Percentiles rank a stretch among this genome's conserved stretches.
Evolutionary conservation across 2,329 filamentous ascomycete species (phyloP).

Genomic region (Bimuria novae-zelandiae): DNA sequence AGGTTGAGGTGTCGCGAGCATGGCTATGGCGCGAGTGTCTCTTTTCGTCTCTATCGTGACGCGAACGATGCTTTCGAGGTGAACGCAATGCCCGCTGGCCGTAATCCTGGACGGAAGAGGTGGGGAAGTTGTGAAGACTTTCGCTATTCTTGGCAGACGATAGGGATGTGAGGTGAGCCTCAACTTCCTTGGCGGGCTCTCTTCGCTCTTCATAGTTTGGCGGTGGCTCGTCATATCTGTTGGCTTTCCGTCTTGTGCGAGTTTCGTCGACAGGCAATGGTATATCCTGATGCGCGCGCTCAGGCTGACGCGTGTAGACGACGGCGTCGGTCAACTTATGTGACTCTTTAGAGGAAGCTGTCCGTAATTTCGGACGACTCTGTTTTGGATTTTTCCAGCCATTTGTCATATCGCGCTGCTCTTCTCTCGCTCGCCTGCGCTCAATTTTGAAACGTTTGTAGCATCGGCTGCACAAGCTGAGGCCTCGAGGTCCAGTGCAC

Average conservation of each 20-base stretch:
- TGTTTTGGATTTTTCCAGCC: slow-evolving; percentile 16
- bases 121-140: slow-evolving; percentile 10
- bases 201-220: slow-evolving; percentile 2
- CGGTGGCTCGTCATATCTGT: slow-evolving; percentile 4
- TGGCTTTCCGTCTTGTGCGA: slow-evolving; percentile 5
- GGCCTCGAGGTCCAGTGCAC: slow-evolving; percentile 14
- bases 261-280: background rate
- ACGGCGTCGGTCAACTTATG: background rate
- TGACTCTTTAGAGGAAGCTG: background rate
- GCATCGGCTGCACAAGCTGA: slow-evolving; percentile 15
- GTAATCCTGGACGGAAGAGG: slow-evolving; percentile 9
- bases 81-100: slow-evolving; percentile 6
- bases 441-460: slow-evolving; percentile 21
- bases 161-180: slow-evolving; percentile 4
- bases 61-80: slow-evolving; percentile 15
- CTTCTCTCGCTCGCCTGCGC: slow-evolving; percentile 17
- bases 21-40: slow-evolving; percentile 5
- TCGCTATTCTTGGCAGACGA: slow-evolving; percentile 6
- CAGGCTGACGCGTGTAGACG: no score
- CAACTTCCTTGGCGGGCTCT: slow-evolving; percentile 10
- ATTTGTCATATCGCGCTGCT: slow-evolving; percentile 11
- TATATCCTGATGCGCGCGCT: no score
- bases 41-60: slow-evolving; percentile 10
- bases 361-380: slow-evolving; percentile 1
- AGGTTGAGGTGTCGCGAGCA: slow-evolving; percentile 8